phyloP scores from a whole-genome alignment of 163 green algal genomes.

The Chlamydomonas reinhardtii region DNA sequence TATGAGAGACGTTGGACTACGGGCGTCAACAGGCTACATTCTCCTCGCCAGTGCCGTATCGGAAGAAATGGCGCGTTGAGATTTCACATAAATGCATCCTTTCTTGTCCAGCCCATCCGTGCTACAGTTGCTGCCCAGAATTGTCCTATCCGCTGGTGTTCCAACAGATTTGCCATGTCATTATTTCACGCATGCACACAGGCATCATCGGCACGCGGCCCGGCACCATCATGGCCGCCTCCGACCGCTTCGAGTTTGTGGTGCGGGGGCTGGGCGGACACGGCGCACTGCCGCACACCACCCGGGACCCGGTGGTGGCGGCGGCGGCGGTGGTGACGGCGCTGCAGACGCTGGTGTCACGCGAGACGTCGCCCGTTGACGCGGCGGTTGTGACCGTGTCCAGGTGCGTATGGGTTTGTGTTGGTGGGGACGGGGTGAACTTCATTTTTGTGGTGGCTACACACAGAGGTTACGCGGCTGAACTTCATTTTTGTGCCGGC shows the following conservation, averaged over 20 bases:
- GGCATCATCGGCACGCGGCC: constrained; percentile 28
- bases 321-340: constrained; percentile 77
- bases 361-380: constrained; percentile 52
- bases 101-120: too few species aligned
- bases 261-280: constrained; percentile 85
- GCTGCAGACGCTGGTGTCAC: constrained; percentile 73
- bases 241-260: constrained; percentile 69
- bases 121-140: too few species aligned
- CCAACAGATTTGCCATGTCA: too few species aligned
- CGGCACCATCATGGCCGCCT: constrained; percentile 59
- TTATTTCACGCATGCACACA: background rate
- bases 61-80: too few species aligned
- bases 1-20: too few species aligned
- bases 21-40: too few species aligned
- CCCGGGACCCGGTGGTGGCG: constrained; percentile 89
- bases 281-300: constrained; percentile 90
- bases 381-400: constrained; percentile 52
- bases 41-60: too few species aligned
- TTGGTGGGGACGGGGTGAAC: background rate
- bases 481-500: too few species aligned
- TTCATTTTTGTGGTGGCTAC: too few species aligned
- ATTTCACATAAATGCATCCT: too few species aligned
- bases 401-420: background rate
- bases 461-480: too few species aligned
- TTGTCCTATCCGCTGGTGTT: too few species aligned